Percentiles rank a stretch among this genome's conserved stretches.
Evolutionary conservation across 108 stramenopile genomes (phyloP).

Genomic region (Asterionellopsis glacialis): DNA sequence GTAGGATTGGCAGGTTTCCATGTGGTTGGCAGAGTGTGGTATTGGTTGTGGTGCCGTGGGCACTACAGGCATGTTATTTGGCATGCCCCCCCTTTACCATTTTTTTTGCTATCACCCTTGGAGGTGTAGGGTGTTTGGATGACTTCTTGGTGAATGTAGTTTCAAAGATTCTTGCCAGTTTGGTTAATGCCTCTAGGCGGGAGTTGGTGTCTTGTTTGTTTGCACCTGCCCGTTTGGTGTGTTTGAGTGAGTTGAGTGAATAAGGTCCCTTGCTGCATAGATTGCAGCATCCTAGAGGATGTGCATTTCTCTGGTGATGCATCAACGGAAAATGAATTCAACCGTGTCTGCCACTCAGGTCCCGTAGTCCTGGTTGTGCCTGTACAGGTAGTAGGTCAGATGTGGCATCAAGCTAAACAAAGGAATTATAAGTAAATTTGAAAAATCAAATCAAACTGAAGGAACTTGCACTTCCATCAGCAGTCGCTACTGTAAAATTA

Average conservation of each 20-base stretch:
- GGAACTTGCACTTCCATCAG: no score
- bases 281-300: not conserved
- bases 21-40: no score
- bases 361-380: slow-evolving; percentile 8
- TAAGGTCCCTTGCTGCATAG: not conserved
- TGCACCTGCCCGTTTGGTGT: not conserved
- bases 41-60: not conserved
- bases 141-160: no score
- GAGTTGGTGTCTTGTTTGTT: not conserved
- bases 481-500: no score
- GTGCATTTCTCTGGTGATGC: not conserved
- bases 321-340: slow-evolving; percentile 21
- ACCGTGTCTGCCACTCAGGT: slow-evolving; percentile 25
- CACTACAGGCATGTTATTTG: no score
- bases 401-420: no score
- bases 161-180: not conserved
- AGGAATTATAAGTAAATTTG: no score
- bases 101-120: not conserved
- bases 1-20: no score
- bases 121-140: no score
- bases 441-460: no score
- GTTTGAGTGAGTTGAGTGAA: not conserved
- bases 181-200: slow-evolving; percentile 2
- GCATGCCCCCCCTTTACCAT: no score
- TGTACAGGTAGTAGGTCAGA: no score